These are phyloP conservation scores for Didymella arachidicola DNA, from an alignment of 2,329 filamentous ascomycete species.

Conservation along the genomic window DNA sequence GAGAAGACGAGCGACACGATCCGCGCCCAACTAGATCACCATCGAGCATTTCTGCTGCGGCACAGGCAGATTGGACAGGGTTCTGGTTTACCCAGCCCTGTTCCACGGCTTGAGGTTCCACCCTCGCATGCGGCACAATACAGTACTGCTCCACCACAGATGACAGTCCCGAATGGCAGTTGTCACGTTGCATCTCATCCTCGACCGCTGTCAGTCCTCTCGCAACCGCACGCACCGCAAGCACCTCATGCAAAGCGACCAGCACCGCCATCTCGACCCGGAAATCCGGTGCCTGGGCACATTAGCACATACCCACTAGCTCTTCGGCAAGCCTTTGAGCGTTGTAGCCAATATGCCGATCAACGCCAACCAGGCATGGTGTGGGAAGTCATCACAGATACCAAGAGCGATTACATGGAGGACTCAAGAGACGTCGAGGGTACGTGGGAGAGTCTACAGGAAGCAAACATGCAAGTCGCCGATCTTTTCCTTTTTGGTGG, in stretches of 20 bases:
- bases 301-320: slow-evolving; percentile 24
- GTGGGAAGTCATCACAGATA: background rate
- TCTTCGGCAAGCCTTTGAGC: slow-evolving; percentile 10
- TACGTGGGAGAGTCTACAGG: slow-evolving; percentile 5
- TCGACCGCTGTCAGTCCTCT: slow-evolving; percentile 18
- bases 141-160: slow-evolving; percentile 1
- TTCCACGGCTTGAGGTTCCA: slow-evolving; percentile 21
- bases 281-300: slow-evolving; percentile 14
- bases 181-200: slow-evolving; percentile 18
- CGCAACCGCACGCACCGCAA: slow-evolving; percentile 19
- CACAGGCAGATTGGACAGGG: slow-evolving; percentile 17
- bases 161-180: slow-evolving; percentile 1
- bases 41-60: slow-evolving; percentile 29
- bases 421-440: background rate
- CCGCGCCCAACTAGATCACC: slow-evolving; percentile 30
- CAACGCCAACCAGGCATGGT: background rate
- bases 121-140: slow-evolving; percentile 15
- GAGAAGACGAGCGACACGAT: slow-evolving; percentile 32
- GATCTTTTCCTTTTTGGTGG: slow-evolving; percentile 1
- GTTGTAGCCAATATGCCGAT: slow-evolving; percentile 1
- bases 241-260: background rate
- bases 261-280: slow-evolving; percentile 2
- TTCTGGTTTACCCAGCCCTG: slow-evolving; percentile 17
- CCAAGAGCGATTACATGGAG: background rate
- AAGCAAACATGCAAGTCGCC: slow-evolving; percentile 12